Evolutionary conservation across 208 protist species (phyloP).

Genomic region (Crithidia thermophila): DNA sequence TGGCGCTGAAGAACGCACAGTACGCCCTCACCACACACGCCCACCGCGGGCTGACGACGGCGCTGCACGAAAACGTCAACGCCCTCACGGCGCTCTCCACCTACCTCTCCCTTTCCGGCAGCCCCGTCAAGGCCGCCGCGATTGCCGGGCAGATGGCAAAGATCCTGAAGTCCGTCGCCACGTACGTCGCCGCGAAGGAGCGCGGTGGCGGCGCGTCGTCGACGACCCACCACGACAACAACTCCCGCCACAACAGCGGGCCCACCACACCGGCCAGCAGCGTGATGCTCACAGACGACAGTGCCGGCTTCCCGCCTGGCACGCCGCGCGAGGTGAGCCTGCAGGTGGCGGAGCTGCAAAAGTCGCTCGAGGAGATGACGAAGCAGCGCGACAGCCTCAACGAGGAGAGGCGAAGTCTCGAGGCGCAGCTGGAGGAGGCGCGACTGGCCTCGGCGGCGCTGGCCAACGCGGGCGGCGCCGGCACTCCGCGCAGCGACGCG

Average conservation of each 20-base stretch:
- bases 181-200: conserved; percentile 33
- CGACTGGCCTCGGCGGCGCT: neutral
- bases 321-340: conserved; percentile 1
- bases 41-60: conserved; percentile 36
- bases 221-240: conserved; percentile 10
- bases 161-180: conserved; percentile 47
- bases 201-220: neutral
- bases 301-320: neutral
- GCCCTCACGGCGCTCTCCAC: conserved; percentile 53
- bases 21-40: conserved; percentile 54
- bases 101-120: conserved; percentile 62
- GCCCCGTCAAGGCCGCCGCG: conserved; percentile 62
- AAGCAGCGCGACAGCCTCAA: conserved; percentile 18
- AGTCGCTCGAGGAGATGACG: conserved; percentile 17
- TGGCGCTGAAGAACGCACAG: conserved; percentile 63
- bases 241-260: conserved; percentile 27
- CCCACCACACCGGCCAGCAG: conserved; percentile 22
- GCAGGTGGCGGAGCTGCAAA: conserved; percentile 24
- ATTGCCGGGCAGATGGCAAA: conserved; percentile 70
- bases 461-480: neutral
- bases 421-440: conserved; percentile 14
- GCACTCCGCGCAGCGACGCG: neutral
- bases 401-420: conserved; percentile 15
- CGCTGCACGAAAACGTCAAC: conserved; percentile 48
- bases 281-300: conserved; percentile 17